A percentile compares a stretch with the other conserved stretches of the same genome.
These are phyloP conservation scores for Paragyromitra xinjiangensis DNA, from an alignment of 495 filamentous ascomycete species.

Conservation along the genomic window DNA sequence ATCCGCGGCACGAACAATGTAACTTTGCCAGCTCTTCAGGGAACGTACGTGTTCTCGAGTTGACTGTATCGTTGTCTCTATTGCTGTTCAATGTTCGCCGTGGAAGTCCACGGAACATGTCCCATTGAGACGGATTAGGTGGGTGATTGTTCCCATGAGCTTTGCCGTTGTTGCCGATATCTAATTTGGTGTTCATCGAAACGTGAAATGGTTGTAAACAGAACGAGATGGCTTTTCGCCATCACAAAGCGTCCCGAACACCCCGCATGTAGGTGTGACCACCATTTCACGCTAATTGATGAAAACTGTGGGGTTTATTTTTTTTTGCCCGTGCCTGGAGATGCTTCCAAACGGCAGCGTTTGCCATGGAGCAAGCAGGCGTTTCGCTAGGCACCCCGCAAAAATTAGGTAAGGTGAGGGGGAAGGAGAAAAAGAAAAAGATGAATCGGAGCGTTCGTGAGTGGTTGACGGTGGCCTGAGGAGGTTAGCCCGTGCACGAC, in stretches of 20 bases:
- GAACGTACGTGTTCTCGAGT: slow-evolving; percentile 22
- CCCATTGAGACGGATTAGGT: not conserved
- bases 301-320: slow-evolving; percentile 30
- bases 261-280: not conserved
- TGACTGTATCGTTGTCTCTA: slow-evolving; percentile 8
- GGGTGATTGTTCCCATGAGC: slow-evolving; percentile 1
- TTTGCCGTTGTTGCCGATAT: slow-evolving; percentile 26
- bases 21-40: not conserved
- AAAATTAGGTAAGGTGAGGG: slow-evolving; percentile 43
- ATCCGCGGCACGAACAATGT: slow-evolving; percentile 4
- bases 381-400: slow-evolving; percentile 42
- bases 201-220: slow-evolving; percentile 26
- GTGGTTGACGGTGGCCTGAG: slow-evolving; percentile 12
- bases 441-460: slow-evolving; percentile 12
- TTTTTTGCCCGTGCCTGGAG: slow-evolving; percentile 9
- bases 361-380: slow-evolving; percentile 5
- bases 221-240: slow-evolving; percentile 31
- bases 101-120: not conserved
- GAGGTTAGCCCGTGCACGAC: slow-evolving; percentile 14
- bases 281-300: slow-evolving; percentile 19
- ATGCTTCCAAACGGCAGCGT: slow-evolving; percentile 25
- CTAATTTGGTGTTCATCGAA: slow-evolving; percentile 23
- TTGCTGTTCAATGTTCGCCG: slow-evolving; percentile 11
- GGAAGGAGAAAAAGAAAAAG: slow-evolving; percentile 14
- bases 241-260: slow-evolving; percentile 33